These are phyloP conservation scores for Claviceps africana DNA, from an alignment of 2,329 filamentous ascomycete genomes.

Conservation along the genomic window DNA sequence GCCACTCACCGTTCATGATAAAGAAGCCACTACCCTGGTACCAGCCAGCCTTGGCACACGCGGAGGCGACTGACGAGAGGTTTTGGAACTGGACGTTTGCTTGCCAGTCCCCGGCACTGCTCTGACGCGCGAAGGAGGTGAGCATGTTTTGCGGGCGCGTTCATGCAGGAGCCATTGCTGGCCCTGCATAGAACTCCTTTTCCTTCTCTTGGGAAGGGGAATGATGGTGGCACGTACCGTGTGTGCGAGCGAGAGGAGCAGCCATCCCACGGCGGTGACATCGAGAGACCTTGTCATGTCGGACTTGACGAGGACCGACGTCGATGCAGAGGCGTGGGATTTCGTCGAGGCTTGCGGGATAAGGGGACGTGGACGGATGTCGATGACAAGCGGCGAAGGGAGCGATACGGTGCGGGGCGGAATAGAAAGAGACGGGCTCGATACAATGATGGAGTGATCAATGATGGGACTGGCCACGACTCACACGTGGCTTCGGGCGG, in stretches of 20 bases:
- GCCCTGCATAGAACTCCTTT: background rate
- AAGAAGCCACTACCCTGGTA: constrained; percentile 9
- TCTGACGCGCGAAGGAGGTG: background rate
- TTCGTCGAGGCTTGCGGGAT: background rate
- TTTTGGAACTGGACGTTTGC: constrained; percentile 6
- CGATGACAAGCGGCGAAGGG: background rate
- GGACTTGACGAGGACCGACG: background rate
- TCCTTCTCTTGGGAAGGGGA: background rate
- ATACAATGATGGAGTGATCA: too few species aligned
- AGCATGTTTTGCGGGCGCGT: background rate
- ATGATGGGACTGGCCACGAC: too few species aligned
- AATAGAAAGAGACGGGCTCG: too few species aligned
- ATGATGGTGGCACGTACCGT: constrained; percentile 2
- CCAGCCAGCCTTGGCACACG: constrained; percentile 8
- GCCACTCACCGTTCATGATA: constrained; percentile 6
- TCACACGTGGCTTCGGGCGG: too few species aligned
- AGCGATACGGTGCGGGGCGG: too few species aligned
- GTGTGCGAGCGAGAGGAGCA: constrained; percentile 7
- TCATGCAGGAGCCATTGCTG: background rate
- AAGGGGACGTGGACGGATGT: background rate
- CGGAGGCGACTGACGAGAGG: constrained; percentile 2
- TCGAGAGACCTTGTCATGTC: constrained; percentile 6
- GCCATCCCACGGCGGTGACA: constrained; percentile 6
- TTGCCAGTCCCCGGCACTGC: constrained; percentile 9
- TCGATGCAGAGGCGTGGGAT: background rate